Base-by-base conservation (phyloP, 2,329 filamentous ascomycete species). In the Xylariaceae sp. region DNA sequence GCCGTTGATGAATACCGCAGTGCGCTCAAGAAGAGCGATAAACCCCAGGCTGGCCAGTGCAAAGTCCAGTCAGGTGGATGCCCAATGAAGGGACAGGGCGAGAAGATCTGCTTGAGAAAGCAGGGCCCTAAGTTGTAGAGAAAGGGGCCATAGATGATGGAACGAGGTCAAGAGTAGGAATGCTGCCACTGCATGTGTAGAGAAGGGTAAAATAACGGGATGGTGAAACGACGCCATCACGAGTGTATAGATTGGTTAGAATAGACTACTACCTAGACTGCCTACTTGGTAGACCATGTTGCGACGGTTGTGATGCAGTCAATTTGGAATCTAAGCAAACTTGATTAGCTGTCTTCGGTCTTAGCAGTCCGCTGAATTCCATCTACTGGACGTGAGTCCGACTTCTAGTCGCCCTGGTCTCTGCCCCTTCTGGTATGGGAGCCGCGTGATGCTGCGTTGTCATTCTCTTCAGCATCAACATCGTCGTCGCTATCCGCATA, bases 1-100 rank as follows among this genome's bases (percentile, higher is more conserved):
- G 73, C 87, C 45, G 70, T 77, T 37, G 86, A 87, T 66, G 74
- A 64, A 1, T 73, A 74, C 37, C 61, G 55, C 51, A 72, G 69
- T 47, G 69, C 71, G 15, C 68, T 68, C 23, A 72, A 73, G 65
- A 72, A 73, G 62, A 66, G 65, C 57, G 66, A 71, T 53, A 45
- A 60, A 44, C 62, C 72, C 70, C 64, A 74, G 70, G 54, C 61
- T 41, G 55, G 69, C 62, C 60, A 75, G 67, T 67, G 68, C 11
- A 55, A 65, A 23, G 58, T 65, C 8, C 68, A 68, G 53, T 6
- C 72, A 57, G 77, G 79, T 69, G 75, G 74, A 2, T 41, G 37
- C 37, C 37, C 37, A 9, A 41, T 41, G 37, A 41, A 41, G 37
- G 37, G 11, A 13, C 37, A 75, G 62, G 69, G 67, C 15, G 76